Conservation (phyloP, 129 eudicot species). For the Lactuca saligna region DNA sequence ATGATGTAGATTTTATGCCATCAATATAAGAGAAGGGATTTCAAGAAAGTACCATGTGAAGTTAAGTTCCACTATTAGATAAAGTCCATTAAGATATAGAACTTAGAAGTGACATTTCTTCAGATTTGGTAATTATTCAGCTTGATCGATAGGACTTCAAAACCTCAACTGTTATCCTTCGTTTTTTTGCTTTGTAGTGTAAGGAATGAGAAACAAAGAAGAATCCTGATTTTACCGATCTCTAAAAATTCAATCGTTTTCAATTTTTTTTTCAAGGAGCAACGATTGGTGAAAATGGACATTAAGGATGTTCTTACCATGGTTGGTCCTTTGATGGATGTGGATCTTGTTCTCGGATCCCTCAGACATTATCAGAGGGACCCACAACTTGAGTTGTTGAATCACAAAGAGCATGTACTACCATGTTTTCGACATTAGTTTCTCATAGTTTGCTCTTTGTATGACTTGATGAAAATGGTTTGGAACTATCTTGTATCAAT, state of each 20-base stretch:
- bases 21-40: no score
- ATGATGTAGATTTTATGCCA: no score
- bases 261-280: constrained; percentile 72
- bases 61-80: no score
- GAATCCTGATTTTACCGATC: neutral
- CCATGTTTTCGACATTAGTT: constrained; percentile 80
- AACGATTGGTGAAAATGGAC: constrained; percentile 92
- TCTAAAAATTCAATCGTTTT: neutral
- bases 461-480: constrained; percentile 96
- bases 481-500: constrained; percentile 75
- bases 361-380: constrained; percentile 87
- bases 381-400: constrained; percentile 84
- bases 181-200: no score
- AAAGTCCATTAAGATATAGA: no score
- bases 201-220: no score
- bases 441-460: constrained; percentile 96
- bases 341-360: constrained; percentile 88
- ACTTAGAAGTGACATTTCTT: no score
- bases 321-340: constrained; percentile 94
- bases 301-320: constrained; percentile 89
- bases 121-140: no score
- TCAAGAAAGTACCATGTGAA: no score
- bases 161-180: no score
- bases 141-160: no score
- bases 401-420: constrained; percentile 90